These are phyloP conservation scores for Vitis rotundifolia DNA, from an alignment of 164 flowering plant genomes.

Conservation along the genomic window DNA sequence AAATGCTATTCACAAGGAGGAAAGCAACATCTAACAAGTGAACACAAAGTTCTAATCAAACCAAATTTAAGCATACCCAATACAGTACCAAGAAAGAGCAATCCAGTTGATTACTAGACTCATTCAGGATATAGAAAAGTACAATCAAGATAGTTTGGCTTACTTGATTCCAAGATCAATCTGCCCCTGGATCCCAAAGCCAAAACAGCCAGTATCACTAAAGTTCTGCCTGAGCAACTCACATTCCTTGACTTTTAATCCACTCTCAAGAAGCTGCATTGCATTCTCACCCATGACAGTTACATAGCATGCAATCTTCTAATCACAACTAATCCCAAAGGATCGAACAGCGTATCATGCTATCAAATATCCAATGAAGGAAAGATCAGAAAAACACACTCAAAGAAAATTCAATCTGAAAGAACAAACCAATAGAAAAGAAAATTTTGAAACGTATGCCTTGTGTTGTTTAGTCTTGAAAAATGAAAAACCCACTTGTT, in stretches of 20 bases:
- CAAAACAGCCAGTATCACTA: constrained; percentile 60
- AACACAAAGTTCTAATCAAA: too few relatives aligned
- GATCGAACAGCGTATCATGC: constrained; percentile 43
- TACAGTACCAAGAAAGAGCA: too few relatives aligned
- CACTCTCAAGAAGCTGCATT: constrained; percentile 59
- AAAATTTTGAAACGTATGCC: not conserved
- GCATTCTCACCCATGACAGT: constrained; percentile 44
- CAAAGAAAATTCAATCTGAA: not conserved
- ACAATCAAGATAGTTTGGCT: constrained; percentile 6
- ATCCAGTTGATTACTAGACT: too few relatives aligned
- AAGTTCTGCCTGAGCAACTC: constrained; percentile 55
- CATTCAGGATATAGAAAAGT: too few relatives aligned
- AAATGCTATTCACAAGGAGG: too few relatives aligned
- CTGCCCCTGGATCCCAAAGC: constrained; percentile 62
- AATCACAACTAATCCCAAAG: constrained; percentile 47
- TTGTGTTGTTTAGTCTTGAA: not conserved
- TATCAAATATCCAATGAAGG: constrained; percentile 1
- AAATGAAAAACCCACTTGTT: too few relatives aligned
- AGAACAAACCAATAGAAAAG: not conserved
- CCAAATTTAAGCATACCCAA: too few relatives aligned
- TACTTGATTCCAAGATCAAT: constrained; percentile 70
- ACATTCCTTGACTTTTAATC: constrained; percentile 58
- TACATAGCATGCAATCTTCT: constrained; percentile 49
- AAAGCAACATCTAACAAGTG: too few relatives aligned
- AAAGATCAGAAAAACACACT: not conserved